Evolutionary conservation across 768 basidiomycete genomes (phyloP).

Genomic region (Leccinellum rugosiceps): DNA sequence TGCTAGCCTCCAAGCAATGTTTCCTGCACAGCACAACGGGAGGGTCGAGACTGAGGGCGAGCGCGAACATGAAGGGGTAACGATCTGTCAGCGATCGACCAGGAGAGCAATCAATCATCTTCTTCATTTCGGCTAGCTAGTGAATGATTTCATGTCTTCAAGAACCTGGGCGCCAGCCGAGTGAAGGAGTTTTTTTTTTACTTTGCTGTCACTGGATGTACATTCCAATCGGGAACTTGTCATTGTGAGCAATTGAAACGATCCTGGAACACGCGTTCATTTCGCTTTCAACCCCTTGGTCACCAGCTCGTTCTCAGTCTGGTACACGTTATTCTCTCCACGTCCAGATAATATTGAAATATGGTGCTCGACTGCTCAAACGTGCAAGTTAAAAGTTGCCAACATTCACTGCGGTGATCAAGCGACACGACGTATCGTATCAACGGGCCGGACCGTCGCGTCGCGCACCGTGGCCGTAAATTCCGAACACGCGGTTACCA

Average conservation of each 20-base stretch:
- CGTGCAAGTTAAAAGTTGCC: slow-evolving; percentile 5
- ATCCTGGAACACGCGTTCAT: slow-evolving; percentile 10
- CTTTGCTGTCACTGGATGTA: too few species aligned
- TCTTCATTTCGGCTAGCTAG: slow-evolving; percentile 27
- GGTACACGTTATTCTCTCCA: not conserved
- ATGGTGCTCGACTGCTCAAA: not conserved
- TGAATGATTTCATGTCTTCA: slow-evolving; percentile 13
- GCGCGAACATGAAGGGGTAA: slow-evolving; percentile 6
- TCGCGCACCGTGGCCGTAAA: slow-evolving; percentile 28
- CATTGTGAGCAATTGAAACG: not conserved
- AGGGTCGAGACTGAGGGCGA: slow-evolving; percentile 1
- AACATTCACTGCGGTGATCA: slow-evolving; percentile 2
- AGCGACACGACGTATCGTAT: slow-evolving; percentile 17
- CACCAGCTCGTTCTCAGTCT: not conserved
- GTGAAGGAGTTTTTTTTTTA: slow-evolving; percentile 1
- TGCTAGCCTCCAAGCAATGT: not conserved
- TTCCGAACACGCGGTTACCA: slow-evolving; percentile 35
- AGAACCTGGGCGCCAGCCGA: not conserved
- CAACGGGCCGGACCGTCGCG: slow-evolving; percentile 11
- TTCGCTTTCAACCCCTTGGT: slow-evolving; percentile 2
- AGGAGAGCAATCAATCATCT: slow-evolving; percentile 14
- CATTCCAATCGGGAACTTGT: not conserved
- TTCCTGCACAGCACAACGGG: not conserved
- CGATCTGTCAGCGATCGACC: slow-evolving; percentile 29
- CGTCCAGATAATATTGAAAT: not conserved